Base-by-base conservation (phyloP, 345 rosid species). In the Arabidopsis arenosa region DNA sequence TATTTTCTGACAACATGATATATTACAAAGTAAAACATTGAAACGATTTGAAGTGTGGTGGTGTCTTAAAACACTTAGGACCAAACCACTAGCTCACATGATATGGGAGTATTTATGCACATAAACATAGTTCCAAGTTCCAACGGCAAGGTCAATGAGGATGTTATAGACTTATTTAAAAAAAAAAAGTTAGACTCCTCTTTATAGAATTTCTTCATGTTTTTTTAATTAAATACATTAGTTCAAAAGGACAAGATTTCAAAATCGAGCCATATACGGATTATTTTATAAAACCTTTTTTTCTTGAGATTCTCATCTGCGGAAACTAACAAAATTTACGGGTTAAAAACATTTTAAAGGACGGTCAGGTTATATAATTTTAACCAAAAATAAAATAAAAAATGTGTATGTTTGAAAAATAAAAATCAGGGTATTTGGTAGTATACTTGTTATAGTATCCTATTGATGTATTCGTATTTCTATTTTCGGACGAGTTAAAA, bases 331-430 rank as follows among this genome's bases (percentile, higher is more conserved):
- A 66, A 74, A 37, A 33, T 10, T 55, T 12, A 23, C 13, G 49
- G 8, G 13, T 65, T 43, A 6, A 36, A 74, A 74, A n/a, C 23
- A 55, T 30, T 53, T 63, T 23, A 33, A 55, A 9, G 55, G 45
- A 63, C 11, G 36, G 56, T 13, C 64, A 58, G 23, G 55, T 64
- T 64, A 35, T 21, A 44, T 64, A 40, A 40, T 41, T 41, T 41
- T 12, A 41, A 13, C 45, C 12, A 41, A 41, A 41, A 4, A 35
- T 28, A 40, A 39, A 12, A 40, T 12, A 44, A 37, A 40, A 39
- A 12, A 40, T 12, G 13, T 6, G 26, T 2, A 26, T 26, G 10
- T 28, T 72, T 35, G 18, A n/a, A 52, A 40, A 6, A 52, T 30
- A n/a, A 52, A 40, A 6, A 52, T 56, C 21, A 40, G 30, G 39